A percentile compares a stretch with the other conserved stretches of the same genome.
Evolutionary conservation across 805 yeast genomes (phyloP).

Genomic region (Komagataella kurtzmanii): DNA sequence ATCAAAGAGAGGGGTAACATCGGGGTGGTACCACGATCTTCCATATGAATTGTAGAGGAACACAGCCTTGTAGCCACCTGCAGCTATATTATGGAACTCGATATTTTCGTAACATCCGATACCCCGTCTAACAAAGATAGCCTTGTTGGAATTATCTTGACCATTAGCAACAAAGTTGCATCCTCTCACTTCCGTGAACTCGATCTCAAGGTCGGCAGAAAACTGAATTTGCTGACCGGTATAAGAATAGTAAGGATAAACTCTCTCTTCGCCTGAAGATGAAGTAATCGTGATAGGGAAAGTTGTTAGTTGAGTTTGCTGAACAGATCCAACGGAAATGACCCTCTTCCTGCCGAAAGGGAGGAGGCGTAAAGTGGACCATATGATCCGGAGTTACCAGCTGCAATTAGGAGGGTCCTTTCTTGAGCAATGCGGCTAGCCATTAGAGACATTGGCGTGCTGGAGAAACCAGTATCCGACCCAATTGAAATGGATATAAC

Average conservation of each 20-base stretch:
- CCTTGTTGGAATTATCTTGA: background rate
- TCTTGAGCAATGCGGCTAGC: slow-evolving; percentile 6
- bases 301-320: slow-evolving; percentile 3
- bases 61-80: background rate
- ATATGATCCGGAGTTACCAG: slow-evolving; percentile 8
- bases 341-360: slow-evolving; percentile 3
- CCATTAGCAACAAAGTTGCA: background rate
- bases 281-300: slow-evolving; percentile 3
- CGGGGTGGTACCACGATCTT: background rate
- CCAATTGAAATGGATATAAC: slow-evolving; percentile 10
- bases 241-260: background rate
- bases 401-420: slow-evolving; percentile 8
- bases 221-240: background rate
- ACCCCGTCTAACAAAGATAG: slow-evolving; percentile 1
- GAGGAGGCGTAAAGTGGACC: slow-evolving; percentile 5
- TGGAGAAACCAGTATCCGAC: slow-evolving; percentile 5
- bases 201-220: slow-evolving; percentile 1
- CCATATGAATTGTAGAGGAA: slow-evolving; percentile 2
- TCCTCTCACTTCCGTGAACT: background rate
- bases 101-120: slow-evolving; percentile 1
- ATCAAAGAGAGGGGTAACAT: background rate
- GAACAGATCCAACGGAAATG: slow-evolving; percentile 6
- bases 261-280: slow-evolving; percentile 1
- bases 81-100: background rate
- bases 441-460: slow-evolving; percentile 5